Base-by-base conservation (phyloP, 2,329 filamentous ascomycete species). In the Elsinoe fawcettii region DNA sequence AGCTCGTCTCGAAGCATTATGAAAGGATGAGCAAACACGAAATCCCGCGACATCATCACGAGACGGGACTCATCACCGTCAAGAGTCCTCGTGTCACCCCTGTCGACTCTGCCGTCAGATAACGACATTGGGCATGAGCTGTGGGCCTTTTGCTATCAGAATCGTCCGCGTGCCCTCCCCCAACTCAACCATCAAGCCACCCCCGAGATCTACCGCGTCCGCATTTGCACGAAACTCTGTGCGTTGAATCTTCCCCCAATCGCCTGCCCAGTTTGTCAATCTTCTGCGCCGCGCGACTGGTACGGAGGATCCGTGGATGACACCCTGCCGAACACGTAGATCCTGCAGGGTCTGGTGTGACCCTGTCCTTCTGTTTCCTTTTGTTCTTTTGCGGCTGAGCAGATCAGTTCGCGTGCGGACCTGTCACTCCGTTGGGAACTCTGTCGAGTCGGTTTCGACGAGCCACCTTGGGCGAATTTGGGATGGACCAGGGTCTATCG, bases 311-410 rank as follows among this genome's bases (percentile, higher is more conserved):
- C 16, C 49, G 30, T 37, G 49, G 27, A 53, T 49, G 23, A 49
- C 32, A 30, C 22, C 44, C 23, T 49, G 44, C 44, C 44, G 44
- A 32, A 51, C 46, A 18, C 30, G 25, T 51, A 16, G 49, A 53
- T 53, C 49, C 49, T 53, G 49, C 49, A 53, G 49, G 49, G 49
- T 53, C 49, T 18, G 46, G 30, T 25, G 27, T 32, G 46, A 51
- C 46, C 46, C 46, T 51, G 41, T 25, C 14, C 3, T 14, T 37
- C 34, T 30, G 27, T 30, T 30, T n/a, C n/a, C 27, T 30, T 30
- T 30, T 30, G 27, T 30, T 30, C 23, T 16, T 25, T 51, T 53
- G 49, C 49, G 49, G 49, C 49, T 53, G 49, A 53, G 49, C 49
- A 39, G 34, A 53, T 53, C 49, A 34, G 11, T 51, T 51, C 46